These are phyloP conservation scores for Fusarium tricinctum DNA, from an alignment of 2,329 filamentous ascomycete genomes.

Conservation along the genomic window DNA sequence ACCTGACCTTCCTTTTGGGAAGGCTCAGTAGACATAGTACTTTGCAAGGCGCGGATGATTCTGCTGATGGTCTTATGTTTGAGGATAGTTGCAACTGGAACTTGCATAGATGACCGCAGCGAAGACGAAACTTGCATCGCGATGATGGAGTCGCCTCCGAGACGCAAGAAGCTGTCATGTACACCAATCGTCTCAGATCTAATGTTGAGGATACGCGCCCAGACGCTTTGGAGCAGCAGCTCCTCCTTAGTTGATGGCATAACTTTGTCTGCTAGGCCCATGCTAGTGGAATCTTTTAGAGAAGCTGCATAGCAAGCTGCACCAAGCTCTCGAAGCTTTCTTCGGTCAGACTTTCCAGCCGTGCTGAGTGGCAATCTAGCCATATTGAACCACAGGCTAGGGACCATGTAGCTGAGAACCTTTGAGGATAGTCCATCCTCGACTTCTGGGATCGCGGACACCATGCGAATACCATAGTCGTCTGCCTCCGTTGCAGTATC, in stretches of 20 bases:
- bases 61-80: constrained; percentile 12
- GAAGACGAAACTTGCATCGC: constrained; percentile 25
- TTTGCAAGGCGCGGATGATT: not conserved
- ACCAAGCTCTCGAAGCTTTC: constrained; percentile 8
- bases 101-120: constrained; percentile 5
- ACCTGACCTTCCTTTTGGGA: not conserved
- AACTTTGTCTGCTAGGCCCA: not conserved
- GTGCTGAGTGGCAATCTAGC: constrained; percentile 6
- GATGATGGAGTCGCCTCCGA: constrained; percentile 24
- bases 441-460: not conserved
- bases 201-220: constrained; percentile 9
- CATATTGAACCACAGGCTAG: constrained; percentile 16
- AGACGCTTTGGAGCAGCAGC: not conserved
- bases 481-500: not conserved
- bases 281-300: constrained; percentile 1
- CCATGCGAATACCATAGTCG: constrained; percentile 8
- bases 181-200: constrained; percentile 2
- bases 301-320: constrained; percentile 16
- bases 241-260: constrained; percentile 10
- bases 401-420: constrained; percentile 17
- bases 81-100: constrained; percentile 7
- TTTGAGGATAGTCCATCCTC: constrained; percentile 3
- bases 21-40: not conserved
- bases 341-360: constrained; percentile 21
- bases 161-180: constrained; percentile 13